Evolutionary conservation across 129 eudicot genomes (phyloP).

Genomic region (Oenanthe sinensis): DNA sequence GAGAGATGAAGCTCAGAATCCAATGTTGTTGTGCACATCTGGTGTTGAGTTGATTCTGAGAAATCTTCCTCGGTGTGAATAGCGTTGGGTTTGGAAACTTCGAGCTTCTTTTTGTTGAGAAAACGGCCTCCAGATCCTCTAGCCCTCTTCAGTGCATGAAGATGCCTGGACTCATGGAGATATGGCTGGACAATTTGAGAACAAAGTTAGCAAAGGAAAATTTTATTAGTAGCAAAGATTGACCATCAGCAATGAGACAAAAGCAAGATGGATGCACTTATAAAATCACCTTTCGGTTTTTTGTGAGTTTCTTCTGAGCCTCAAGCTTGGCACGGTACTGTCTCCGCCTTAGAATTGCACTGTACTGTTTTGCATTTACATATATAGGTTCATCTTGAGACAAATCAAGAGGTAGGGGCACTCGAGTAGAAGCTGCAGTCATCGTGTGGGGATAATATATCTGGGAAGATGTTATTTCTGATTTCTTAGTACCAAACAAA

Average conservation of each 20-base stretch:
- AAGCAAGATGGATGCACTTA: background rate
- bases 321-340: slow-evolving; percentile 69
- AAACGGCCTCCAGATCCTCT: slow-evolving; percentile 85
- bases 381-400: slow-evolving; percentile 55
- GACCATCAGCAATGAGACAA: background rate
- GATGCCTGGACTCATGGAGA: slow-evolving; percentile 84
- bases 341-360: slow-evolving; percentile 60
- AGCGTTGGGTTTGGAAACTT: slow-evolving; percentile 22
- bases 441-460: slow-evolving; percentile 37
- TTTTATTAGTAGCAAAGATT: background rate
- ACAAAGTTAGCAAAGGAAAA: background rate
- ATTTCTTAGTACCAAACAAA: slow-evolving; percentile 11
- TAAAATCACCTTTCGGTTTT: slow-evolving; percentile 51
- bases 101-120: slow-evolving; percentile 44
- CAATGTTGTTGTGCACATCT: slow-evolving; percentile 7
- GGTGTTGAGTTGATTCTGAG: slow-evolving; percentile 10
- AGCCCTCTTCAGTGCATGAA: slow-evolving; percentile 68
- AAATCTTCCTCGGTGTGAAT: slow-evolving; percentile 19
- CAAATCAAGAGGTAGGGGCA: slow-evolving; percentile 55
- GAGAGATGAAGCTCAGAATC: slow-evolving; percentile 19
- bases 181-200: slow-evolving; percentile 43
- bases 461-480: slow-evolving; percentile 18
- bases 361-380: slow-evolving; percentile 64
- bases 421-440: slow-evolving; percentile 30
- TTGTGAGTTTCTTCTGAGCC: slow-evolving; percentile 57